Evolutionary conservation across 163 green algal species (phyloP).

Genomic region (Scenedesmus sp.): DNA sequence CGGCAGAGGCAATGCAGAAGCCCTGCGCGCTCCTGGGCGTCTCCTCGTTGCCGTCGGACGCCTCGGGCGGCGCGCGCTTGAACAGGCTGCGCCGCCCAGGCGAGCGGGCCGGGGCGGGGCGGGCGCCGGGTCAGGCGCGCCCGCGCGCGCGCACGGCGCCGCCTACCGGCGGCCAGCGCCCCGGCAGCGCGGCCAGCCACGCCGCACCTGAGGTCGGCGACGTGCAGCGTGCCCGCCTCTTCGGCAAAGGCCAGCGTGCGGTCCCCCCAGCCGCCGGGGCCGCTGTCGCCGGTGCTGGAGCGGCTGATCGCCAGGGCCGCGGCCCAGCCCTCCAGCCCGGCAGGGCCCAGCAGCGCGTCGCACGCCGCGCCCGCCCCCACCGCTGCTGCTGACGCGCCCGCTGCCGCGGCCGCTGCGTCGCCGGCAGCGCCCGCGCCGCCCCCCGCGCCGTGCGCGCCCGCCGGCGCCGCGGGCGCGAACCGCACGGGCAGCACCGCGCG

Average conservation of each 20-base stretch:
- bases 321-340: neutral
- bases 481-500: constrained; percentile 21
- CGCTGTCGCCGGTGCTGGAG: neutral
- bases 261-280: constrained; percentile 7
- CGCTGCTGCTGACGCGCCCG: neutral
- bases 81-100: no score
- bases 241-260: constrained; percentile 25
- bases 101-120: no score
- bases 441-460: no score
- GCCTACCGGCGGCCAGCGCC: no score
- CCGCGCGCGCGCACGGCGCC: no score
- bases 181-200: no score
- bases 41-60: no score
- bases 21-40: neutral
- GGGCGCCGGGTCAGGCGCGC: no score
- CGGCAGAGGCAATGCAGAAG: neutral
- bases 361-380: neutral
- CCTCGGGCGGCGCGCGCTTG: no score
- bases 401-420: neutral
- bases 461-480: neutral
- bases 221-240: neutral
- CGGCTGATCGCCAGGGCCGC: neutral
- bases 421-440: no score
- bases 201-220: constrained; percentile 28
- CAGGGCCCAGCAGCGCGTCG: neutral